Conservation (phyloP, 2,329 filamentous ascomycete species). For the Penicillium vulpinum region DNA sequence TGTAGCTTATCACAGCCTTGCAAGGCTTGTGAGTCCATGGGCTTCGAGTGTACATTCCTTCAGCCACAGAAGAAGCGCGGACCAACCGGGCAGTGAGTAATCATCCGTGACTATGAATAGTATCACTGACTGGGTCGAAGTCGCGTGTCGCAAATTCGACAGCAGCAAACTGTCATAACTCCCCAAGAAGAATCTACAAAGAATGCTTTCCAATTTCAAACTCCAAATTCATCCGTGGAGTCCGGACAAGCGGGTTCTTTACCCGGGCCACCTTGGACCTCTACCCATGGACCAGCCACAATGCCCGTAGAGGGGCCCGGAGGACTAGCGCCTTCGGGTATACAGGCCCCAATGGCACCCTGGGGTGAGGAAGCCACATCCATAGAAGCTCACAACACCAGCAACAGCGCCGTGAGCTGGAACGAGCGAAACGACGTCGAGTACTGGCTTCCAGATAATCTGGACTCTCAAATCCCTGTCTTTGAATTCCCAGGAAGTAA, state of each 20-base stretch:
- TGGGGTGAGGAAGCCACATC: conserved; percentile 26
- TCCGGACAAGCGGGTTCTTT: conserved; percentile 19
- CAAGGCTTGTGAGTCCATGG: conserved; percentile 39
- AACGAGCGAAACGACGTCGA: conserved; percentile 33
- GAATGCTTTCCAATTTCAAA: conserved; percentile 27
- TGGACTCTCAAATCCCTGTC: conserved; percentile 36
- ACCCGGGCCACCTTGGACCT: conserved; percentile 24
- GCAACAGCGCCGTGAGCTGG: conserved; percentile 26
- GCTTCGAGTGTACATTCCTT: conserved; percentile 45
- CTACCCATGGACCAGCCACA: conserved; percentile 20
- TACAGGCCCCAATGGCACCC: conserved; percentile 19
- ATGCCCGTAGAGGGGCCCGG: conserved; percentile 24
- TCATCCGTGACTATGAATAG: conserved; percentile 4
- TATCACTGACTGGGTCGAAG: conserved; percentile 21
- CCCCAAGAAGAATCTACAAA: conserved; percentile 20
- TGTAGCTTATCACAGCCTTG: conserved; percentile 45
- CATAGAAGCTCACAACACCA: conserved; percentile 23
- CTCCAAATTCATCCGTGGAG: conserved; percentile 20
- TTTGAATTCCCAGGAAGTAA: conserved; percentile 38
- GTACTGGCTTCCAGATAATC: conserved; percentile 39
- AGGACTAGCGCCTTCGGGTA: conserved; percentile 19
- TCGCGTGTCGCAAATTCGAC: conserved; percentile 41
- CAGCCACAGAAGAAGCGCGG: conserved; percentile 46
- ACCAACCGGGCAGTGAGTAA: conserved; percentile 39
- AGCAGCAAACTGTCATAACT: conserved; percentile 32